Percentiles rank a stretch among this genome's conserved stretches.
These are phyloP conservation scores for Phytophthora foliorum DNA, from an alignment of 352 stramenopile genomes.

Conservation along the genomic window DNA sequence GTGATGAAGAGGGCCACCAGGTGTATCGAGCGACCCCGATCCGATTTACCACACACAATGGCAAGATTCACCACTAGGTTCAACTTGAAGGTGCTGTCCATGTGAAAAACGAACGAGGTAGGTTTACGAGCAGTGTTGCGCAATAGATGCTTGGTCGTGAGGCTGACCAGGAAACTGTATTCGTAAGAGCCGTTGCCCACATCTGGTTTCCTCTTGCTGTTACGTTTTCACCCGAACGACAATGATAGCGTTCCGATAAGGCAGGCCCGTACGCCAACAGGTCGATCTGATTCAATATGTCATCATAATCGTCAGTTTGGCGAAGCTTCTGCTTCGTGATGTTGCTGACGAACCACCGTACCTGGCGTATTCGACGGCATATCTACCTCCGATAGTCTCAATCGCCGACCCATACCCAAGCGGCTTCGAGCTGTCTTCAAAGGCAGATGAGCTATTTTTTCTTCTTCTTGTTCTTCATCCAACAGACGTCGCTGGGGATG, in stretches of 20 bases:
- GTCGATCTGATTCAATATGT: background rate
- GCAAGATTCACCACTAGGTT: constrained; percentile 23
- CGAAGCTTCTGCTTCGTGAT: constrained; percentile 1
- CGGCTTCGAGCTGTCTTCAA: too few relatives aligned
- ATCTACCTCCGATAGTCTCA: background rate
- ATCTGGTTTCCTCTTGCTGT: background rate
- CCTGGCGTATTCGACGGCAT: background rate
- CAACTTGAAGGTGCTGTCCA: constrained; percentile 33
- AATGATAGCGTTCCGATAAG: background rate
- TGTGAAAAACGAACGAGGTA: constrained; percentile 18
- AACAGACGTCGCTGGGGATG: too few relatives aligned
- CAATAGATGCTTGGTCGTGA: background rate
- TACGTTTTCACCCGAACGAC: background rate
- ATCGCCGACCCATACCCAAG: background rate
- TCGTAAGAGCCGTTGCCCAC: constrained; percentile 10
- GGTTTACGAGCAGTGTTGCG: background rate
- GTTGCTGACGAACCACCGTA: background rate
- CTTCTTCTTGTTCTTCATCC: too few relatives aligned
- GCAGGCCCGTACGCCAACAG: background rate
- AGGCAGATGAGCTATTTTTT: too few relatives aligned
- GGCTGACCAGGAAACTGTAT: constrained; percentile 5
- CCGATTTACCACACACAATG: constrained; percentile 26
- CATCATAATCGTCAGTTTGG: background rate
- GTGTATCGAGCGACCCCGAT: constrained; percentile 21
- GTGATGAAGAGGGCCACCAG: constrained; percentile 22